Conservation (phyloP, 73 alveolate species). For the Stentor roeselii region DNA sequence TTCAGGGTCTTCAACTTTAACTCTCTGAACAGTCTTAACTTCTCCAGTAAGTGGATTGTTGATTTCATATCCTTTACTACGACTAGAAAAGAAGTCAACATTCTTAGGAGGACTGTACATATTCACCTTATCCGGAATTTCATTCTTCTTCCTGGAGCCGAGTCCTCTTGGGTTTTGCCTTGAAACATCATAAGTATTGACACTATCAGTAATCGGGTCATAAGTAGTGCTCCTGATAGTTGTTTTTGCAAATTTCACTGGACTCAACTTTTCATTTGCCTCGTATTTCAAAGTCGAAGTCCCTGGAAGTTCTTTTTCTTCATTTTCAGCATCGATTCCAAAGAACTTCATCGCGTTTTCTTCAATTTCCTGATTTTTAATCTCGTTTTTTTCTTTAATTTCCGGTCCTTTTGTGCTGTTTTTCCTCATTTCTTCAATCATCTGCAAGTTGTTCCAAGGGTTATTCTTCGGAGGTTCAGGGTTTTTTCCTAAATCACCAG, state of each 20-base stretch:
- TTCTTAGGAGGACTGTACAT: neutral
- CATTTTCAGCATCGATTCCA: neutral
- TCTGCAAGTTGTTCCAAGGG: neutral
- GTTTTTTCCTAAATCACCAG: no score
- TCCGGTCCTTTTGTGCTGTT: neutral
- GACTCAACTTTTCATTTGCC: neutral
- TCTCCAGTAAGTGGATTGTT: neutral
- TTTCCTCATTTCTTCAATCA: neutral
- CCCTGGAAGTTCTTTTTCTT: constrained; percentile 2
- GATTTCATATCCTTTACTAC: neutral
- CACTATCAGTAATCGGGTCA: neutral
- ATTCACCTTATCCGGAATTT: neutral
- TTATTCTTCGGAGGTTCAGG: neutral
- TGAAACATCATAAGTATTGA: neutral
- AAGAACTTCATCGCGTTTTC: neutral
- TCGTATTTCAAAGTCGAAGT: neutral
- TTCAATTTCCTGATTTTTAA: neutral
- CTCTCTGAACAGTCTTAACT: no score
- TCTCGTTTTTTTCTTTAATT: neutral
- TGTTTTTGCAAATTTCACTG: neutral
- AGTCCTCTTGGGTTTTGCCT: neutral
- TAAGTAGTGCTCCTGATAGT: neutral
- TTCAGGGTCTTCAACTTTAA: neutral
- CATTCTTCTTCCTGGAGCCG: neutral
- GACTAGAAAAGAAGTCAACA: neutral